These are phyloP conservation scores for Eimeria maxima DNA, from an alignment of 169 alveolate species.

Conservation along the genomic window DNA sequence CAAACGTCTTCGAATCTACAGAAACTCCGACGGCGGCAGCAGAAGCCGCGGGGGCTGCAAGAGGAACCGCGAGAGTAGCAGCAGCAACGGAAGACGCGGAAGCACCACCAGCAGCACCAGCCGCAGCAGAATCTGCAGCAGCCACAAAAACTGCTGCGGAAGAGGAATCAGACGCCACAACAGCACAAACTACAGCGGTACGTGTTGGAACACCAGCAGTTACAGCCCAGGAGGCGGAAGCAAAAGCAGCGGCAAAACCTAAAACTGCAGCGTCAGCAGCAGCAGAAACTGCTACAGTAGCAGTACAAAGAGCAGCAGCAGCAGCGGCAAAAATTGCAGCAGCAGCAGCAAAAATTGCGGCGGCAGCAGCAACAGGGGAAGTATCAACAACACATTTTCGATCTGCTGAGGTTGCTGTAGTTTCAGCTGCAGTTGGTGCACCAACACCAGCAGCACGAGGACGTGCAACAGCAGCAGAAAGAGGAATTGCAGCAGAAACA, in stretches of 20 bases:
- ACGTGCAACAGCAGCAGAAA: not conserved
- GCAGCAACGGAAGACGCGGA: too few relatives aligned
- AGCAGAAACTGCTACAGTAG: not conserved
- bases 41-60: not conserved
- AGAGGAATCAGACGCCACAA: not conserved
- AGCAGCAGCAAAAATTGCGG: too few relatives aligned
- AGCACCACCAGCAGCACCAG: not conserved
- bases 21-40: not conserved
- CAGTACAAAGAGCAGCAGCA: not conserved
- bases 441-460: not conserved
- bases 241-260: not conserved
- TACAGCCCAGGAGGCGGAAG: not conserved
- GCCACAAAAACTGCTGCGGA: not conserved
- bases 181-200: not conserved
- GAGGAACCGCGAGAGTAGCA: not conserved
- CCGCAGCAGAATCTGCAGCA: not conserved
- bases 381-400: not conserved
- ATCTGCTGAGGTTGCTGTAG: not conserved
- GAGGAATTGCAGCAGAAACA: not conserved
- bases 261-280: not conserved
- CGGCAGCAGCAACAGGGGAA: too few relatives aligned
- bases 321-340: too few relatives aligned
- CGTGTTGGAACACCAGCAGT: not conserved
- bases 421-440: not conserved
- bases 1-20: not conserved